These are phyloP conservation scores for Alternaria triticina DNA, from an alignment of 2,329 filamentous ascomycete species.

Conservation along the genomic window DNA sequence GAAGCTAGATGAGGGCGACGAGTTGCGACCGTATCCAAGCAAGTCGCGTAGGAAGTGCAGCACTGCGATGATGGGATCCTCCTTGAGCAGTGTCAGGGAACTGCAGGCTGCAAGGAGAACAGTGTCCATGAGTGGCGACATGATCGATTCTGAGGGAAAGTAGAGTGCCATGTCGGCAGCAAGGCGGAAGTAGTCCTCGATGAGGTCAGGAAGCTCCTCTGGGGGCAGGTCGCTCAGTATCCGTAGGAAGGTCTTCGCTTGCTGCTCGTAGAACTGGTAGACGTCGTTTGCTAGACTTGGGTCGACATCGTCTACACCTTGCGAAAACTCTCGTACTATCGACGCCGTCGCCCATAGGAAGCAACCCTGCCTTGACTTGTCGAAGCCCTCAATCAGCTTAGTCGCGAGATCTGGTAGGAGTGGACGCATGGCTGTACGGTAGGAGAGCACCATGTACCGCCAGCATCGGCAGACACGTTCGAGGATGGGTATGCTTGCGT, in stretches of 20 bases:
- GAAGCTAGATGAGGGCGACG: conserved; percentile 67
- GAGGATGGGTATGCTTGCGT: conserved; percentile 84
- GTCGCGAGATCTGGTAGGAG: conserved; percentile 85
- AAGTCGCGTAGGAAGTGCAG: conserved; percentile 92
- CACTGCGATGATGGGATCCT: conserved; percentile 87
- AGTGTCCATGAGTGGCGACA: conserved; percentile 77
- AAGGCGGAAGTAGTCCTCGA: conserved; percentile 96
- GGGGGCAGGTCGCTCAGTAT: conserved; percentile 85
- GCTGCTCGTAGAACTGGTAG: conserved; percentile 92
- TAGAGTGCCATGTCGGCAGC: conserved; percentile 91
- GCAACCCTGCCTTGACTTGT: conserved; percentile 85
- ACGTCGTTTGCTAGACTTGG: conserved; percentile 83
- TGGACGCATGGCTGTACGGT: conserved; percentile 86
- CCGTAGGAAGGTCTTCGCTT: conserved; percentile 86
- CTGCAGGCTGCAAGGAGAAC: conserved; percentile 89
- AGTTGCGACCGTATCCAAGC: conserved; percentile 83
- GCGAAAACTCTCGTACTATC: conserved; percentile 93
- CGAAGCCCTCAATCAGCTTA: conserved; percentile 85
- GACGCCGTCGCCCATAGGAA: conserved; percentile 99
- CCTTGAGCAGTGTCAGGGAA: conserved; percentile 85
- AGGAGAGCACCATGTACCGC: conserved; percentile 96
- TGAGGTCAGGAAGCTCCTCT: conserved; percentile 79
- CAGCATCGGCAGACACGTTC: conserved; percentile 95
- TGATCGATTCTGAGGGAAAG: conserved; percentile 84
- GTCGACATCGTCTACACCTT: conserved; percentile 85